Conservation (phyloP, 116 monocot genomes). For the Posidonia oceanica region DNA sequence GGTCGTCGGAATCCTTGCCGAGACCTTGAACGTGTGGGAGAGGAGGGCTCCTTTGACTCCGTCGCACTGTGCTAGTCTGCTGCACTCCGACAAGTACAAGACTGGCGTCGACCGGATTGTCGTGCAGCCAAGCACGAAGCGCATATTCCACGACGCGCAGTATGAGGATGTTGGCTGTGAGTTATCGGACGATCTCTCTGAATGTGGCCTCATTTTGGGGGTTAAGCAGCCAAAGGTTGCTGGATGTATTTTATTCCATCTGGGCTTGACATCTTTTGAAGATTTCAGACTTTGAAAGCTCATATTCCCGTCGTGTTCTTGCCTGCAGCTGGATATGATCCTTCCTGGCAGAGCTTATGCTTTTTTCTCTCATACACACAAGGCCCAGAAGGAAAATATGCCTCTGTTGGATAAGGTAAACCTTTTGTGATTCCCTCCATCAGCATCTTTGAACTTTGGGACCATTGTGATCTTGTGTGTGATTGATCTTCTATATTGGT, state of each 20-base stretch:
- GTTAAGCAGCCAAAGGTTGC: conserved; percentile 89
- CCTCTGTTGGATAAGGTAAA: conserved; percentile 84
- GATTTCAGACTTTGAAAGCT: too few relatives aligned
- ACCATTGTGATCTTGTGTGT: neutral
- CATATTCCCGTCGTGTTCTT: neutral
- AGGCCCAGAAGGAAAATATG: conserved; percentile 93
- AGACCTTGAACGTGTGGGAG: conserved; percentile 79
- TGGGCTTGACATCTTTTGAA: neutral
- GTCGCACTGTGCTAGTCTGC: conserved; percentile 85
- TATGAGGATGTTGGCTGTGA: conserved; percentile 94
- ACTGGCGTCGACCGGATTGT: conserved; percentile 53
- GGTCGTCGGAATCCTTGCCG: conserved; percentile 77
- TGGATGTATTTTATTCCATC: neutral
- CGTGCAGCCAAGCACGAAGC: conserved; percentile 84
- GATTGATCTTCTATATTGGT: neutral
- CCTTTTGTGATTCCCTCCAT: too few relatives aligned
- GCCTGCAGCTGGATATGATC: conserved; percentile 77
- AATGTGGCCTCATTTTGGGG: conserved; percentile 88
- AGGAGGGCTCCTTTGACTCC: conserved; percentile 80
- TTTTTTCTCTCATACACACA: conserved; percentile 97
- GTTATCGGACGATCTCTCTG: conserved; percentile 77
- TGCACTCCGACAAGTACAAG: conserved; percentile 38
- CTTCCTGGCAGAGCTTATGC: conserved; percentile 85
- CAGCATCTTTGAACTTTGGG: neutral
- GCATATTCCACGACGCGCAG: conserved; percentile 66